Conservation (phyloP, 2,329 filamentous ascomycete species). For the Lachnellula hyalina region DNA sequence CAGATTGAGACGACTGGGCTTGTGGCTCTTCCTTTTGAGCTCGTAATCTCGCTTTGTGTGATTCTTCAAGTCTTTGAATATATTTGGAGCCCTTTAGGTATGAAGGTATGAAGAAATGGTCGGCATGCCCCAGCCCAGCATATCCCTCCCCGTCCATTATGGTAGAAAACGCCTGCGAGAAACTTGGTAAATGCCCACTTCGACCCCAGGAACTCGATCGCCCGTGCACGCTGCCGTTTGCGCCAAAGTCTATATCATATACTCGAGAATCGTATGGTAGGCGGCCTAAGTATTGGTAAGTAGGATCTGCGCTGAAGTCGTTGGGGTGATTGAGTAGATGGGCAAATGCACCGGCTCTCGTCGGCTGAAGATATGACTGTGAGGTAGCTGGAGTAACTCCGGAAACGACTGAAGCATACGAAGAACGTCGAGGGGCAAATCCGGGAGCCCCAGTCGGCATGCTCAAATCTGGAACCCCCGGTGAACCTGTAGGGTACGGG, state of each 20-base stretch:
- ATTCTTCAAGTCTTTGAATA: conserved; percentile 68
- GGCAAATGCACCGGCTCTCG: conserved; percentile 29
- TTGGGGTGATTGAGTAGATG: conserved; percentile 25
- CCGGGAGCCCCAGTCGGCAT: conserved; percentile 33
- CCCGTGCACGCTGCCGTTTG: conserved; percentile 21
- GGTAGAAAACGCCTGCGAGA: conserved; percentile 30
- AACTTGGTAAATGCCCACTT: conserved; percentile 28
- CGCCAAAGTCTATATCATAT: conserved; percentile 25
- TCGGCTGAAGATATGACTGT: conserved; percentile 22
- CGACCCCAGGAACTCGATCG: conserved; percentile 25
- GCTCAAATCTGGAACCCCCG: conserved; percentile 27
- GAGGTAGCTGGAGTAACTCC: conserved; percentile 36
- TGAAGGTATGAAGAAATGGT: conserved; percentile 72
- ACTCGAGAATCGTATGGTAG: conserved; percentile 22
- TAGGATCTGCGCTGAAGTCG: conserved; percentile 25
- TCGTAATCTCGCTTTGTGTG: conserved; percentile 56
- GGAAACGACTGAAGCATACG: conserved; percentile 57
- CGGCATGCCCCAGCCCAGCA: conserved; percentile 17
- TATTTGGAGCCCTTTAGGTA: conserved; percentile 78
- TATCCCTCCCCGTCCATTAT: conserved; percentile 27
- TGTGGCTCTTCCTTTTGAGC: conserved; percentile 39
- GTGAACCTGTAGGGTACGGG: conserved; percentile 28
- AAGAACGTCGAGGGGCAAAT: conserved; percentile 46
- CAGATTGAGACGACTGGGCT: conserved; percentile 39
- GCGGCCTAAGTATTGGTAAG: conserved; percentile 17